A percentile compares a stretch with the other conserved stretches of the same genome.
phyloP scores from a whole-genome alignment of 73 alveolate species.

The Vitrella brassicaformis region DNA sequence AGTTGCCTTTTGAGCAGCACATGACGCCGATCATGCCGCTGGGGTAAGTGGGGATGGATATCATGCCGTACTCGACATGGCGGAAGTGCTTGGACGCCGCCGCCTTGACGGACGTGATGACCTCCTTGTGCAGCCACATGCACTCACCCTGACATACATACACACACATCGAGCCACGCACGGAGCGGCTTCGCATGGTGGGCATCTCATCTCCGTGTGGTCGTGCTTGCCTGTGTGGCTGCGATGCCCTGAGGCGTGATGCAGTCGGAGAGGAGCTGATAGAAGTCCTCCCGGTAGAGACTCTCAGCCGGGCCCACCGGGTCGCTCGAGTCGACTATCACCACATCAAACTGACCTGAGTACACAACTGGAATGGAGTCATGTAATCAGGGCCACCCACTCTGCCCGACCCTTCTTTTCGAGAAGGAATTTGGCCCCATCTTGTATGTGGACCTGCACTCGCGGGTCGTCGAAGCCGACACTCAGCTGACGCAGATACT shows the following conservation, averaged over 20 bases:
- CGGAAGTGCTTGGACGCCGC: background rate
- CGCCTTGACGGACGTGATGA: background rate
- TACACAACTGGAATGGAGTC: too few relatives aligned
- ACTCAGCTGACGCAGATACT: background rate
- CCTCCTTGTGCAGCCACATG: background rate
- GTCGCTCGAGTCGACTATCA: conserved; percentile 58
- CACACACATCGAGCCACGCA: background rate
- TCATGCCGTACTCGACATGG: background rate
- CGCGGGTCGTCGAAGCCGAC: conserved; percentile 33
- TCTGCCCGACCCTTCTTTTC: conserved; percentile 1
- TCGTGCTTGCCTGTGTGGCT: conserved; percentile 21
- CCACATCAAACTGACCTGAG: conserved; percentile 48
- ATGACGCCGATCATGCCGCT: conserved; percentile 27
- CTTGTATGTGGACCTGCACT: conserved; percentile 22
- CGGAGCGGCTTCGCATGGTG: background rate
- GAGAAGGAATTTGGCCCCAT: conserved; percentile 35
- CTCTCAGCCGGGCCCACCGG: conserved; percentile 59
- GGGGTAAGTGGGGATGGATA: conserved; percentile 22
- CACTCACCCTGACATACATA: background rate
- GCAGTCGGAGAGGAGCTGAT: conserved; percentile 17
- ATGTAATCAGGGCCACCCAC: too few relatives aligned
- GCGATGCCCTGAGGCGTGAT: conserved; percentile 36
- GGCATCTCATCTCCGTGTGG: background rate
- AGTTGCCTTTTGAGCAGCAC: background rate
- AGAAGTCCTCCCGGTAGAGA: conserved; percentile 34